Conservation (phyloP, 2,329 filamentous ascomycete species). For the Elsinoe arachidis region DNA sequence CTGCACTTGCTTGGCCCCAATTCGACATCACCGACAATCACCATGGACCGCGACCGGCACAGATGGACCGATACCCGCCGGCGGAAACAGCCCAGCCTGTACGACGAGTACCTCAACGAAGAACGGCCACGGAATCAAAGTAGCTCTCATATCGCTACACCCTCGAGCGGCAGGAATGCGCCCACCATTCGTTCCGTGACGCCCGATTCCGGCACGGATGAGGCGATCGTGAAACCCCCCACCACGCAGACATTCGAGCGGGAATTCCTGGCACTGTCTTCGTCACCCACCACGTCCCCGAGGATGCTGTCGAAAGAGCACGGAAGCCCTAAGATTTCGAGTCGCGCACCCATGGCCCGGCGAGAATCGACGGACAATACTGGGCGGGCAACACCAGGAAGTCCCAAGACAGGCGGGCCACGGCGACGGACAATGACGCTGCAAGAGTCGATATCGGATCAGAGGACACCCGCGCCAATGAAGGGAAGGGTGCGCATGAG, state of each 20-base stretch:
- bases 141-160: slow-evolving; percentile 1
- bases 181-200: slow-evolving; percentile 56
- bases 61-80: slow-evolving; percentile 18
- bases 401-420: slow-evolving; percentile 38
- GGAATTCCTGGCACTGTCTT: slow-evolving; percentile 12
- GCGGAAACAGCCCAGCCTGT: slow-evolving; percentile 24
- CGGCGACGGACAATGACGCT: slow-evolving; percentile 44
- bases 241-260: slow-evolving; percentile 12
- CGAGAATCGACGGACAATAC: slow-evolving; percentile 21
- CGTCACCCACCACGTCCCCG: slow-evolving; percentile 10
- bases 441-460: slow-evolving; percentile 36
- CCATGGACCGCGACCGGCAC: slow-evolving; percentile 16
- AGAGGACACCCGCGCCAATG: slow-evolving; percentile 33
- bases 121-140: slow-evolving; percentile 17
- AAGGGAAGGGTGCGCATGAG: slow-evolving; percentile 57
- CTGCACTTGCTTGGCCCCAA: neutral
- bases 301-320: slow-evolving; percentile 5
- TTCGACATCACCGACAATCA: neutral
- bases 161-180: slow-evolving; percentile 17
- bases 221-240: slow-evolving; percentile 13
- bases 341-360: slow-evolving; percentile 25
- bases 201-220: slow-evolving; percentile 41
- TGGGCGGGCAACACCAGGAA: slow-evolving; percentile 19
- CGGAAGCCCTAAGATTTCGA: slow-evolving; percentile 19
- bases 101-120: slow-evolving; percentile 26